phyloP scores from a whole-genome alignment of 257 asterid genomes.

The Scutellaria minor region DNA sequence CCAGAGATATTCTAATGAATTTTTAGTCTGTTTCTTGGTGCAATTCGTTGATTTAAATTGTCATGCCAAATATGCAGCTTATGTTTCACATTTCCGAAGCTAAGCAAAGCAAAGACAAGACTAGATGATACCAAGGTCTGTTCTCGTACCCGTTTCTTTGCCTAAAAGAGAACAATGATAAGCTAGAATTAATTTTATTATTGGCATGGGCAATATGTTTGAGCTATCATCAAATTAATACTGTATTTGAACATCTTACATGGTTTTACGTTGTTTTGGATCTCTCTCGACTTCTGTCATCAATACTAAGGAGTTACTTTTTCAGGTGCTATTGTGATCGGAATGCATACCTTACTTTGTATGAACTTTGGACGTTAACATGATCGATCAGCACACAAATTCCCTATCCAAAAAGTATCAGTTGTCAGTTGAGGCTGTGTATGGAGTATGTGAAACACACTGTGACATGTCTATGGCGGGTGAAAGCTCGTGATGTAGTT shows the following conservation, averaged over 20 bases:
- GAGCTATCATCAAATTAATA: neutral
- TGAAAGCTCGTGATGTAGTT: neutral
- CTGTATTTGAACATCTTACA: neutral
- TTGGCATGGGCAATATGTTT: neutral
- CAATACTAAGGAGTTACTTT: neutral
- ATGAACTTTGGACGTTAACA: conserved; percentile 21
- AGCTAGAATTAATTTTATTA: neutral
- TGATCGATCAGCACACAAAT: neutral
- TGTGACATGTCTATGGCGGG: no score
- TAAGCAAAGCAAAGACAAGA: conserved; percentile 58
- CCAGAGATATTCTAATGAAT: conserved; percentile 13
- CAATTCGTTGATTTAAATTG: conserved; percentile 34
- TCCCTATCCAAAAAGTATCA: neutral
- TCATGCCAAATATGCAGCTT: conserved; percentile 58
- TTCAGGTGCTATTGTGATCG: neutral
- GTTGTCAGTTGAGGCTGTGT: conserved; percentile 1
- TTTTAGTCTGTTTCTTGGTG: conserved; percentile 27
- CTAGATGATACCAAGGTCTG: conserved; percentile 43
- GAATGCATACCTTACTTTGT: neutral
- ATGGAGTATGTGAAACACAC: no score
- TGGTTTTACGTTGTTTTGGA: neutral
- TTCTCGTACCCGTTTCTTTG: neutral
- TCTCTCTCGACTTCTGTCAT: neutral
- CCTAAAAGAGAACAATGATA: neutral
- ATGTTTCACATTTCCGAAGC: conserved; percentile 92